These are phyloP conservation scores for Hygrocybe coccinea DNA, from an alignment of 768 basidiomycete species.

Conservation along the genomic window DNA sequence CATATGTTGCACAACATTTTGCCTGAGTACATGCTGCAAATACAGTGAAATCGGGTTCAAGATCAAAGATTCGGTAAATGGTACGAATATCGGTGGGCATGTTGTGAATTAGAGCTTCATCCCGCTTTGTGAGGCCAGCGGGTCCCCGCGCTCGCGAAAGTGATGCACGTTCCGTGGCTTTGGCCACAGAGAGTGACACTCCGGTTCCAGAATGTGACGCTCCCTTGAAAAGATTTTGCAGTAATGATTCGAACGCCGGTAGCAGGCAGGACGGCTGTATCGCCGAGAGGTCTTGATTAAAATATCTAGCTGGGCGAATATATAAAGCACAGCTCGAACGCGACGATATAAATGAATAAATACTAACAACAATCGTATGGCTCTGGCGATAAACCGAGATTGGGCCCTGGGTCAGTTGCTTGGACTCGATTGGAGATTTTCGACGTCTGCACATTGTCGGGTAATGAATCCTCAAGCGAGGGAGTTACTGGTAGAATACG, in stretches of 20 bases:
- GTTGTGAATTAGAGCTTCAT: not conserved
- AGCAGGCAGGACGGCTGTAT: not conserved
- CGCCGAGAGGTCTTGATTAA: not conserved
- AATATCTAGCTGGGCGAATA: not conserved
- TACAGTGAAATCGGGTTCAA: not conserved
- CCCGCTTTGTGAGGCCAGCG: not conserved
- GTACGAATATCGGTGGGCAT: not conserved
- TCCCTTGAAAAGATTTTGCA: not conserved
- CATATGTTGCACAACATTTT: not conserved
- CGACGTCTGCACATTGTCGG: no score
- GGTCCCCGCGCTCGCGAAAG: not conserved
- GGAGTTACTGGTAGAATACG: no score
- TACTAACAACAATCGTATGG: no score
- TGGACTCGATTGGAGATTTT: no score
- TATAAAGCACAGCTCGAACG: no score
- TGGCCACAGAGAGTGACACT: not conserved
- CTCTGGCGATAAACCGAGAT: no score
- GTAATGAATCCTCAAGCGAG: no score
- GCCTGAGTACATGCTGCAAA: not conserved
- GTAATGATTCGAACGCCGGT: not conserved
- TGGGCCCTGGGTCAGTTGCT: no score
- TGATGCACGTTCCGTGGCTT: not conserved
- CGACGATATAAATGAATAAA: no score
- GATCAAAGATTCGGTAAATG: not conserved
- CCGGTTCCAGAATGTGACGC: not conserved